These are phyloP conservation scores for Beta macrorhiza DNA, from an alignment of 179 eudicot species.

Conservation along the genomic window DNA sequence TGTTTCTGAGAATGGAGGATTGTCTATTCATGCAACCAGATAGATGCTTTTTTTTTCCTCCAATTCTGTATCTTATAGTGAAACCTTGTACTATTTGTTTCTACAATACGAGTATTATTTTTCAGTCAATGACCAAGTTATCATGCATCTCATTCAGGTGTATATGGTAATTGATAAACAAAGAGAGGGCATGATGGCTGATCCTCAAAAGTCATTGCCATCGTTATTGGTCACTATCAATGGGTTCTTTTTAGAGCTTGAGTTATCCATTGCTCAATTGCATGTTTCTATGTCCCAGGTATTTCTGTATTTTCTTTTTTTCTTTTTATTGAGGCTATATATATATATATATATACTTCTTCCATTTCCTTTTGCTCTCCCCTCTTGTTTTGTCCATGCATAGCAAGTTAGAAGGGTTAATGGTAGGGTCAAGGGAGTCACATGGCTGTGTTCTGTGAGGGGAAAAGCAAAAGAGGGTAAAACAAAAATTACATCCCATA, in stretches of 20 bases:
- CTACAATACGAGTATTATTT: neutral
- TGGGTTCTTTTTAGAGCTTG: constrained; percentile 62
- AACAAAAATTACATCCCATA: too few relatives aligned
- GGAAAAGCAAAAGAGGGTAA: too few relatives aligned
- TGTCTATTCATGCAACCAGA: too few relatives aligned
- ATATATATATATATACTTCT: too few relatives aligned
- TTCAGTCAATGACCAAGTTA: neutral
- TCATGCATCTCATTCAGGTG: constrained; percentile 44
- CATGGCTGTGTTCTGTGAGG: too few relatives aligned
- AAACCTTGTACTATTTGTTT: neutral
- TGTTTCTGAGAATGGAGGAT: neutral
- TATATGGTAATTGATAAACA: constrained; percentile 73
- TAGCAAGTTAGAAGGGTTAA: too few relatives aligned
- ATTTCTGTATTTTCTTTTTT: neutral
- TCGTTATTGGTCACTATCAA: constrained; percentile 53
- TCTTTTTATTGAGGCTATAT: neutral
- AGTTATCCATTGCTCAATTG: constrained; percentile 66
- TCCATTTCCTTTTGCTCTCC: too few relatives aligned
- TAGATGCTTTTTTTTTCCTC: neutral
- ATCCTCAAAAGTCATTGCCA: constrained; percentile 67
- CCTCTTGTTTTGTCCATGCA: too few relatives aligned
- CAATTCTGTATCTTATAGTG: neutral
- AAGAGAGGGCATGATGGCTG: constrained; percentile 58
- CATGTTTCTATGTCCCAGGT: constrained; percentile 60
- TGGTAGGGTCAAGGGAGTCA: too few relatives aligned